A percentile compares a stretch with the other conserved stretches of the same genome.
These are phyloP conservation scores for Tilletia caries DNA, from an alignment of 1,284 basidiomycete species.

Conservation along the genomic window DNA sequence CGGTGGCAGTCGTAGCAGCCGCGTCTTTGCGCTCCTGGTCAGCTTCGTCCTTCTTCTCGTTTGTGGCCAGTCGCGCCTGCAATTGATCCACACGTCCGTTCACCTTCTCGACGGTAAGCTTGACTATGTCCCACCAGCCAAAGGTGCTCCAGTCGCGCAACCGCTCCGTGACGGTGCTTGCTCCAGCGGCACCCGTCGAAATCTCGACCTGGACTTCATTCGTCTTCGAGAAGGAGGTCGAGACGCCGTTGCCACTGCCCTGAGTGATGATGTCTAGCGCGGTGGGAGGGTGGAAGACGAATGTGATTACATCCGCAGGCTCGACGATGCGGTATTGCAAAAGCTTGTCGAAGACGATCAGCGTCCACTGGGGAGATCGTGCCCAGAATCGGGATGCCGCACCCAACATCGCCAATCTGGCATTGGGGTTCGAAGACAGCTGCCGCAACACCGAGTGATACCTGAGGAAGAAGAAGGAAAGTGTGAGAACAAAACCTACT, in stretches of 20 bases:
- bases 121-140: slow-evolving; percentile 42
- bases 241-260: slow-evolving; percentile 19
- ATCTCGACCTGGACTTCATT: not conserved
- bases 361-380: slow-evolving; percentile 60
- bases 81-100: slow-evolving; percentile 51
- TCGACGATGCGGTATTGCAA: slow-evolving; percentile 98
- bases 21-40: slow-evolving; percentile 32
- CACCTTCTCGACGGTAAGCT: slow-evolving; percentile 50
- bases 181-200: not conserved
- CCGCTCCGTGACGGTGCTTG: not conserved
- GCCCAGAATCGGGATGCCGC: slow-evolving; percentile 69
- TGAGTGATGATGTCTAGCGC: slow-evolving; percentile 4
- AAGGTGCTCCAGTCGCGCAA: slow-evolving; percentile 44
- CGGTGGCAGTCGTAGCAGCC: slow-evolving; percentile 25
- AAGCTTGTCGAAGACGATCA: slow-evolving; percentile 87
- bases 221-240: slow-evolving; percentile 20
- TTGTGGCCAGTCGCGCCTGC: slow-evolving; percentile 33
- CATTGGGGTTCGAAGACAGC: slow-evolving; percentile 62
- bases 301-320: slow-evolving; percentile 81
- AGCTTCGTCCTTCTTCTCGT: slow-evolving; percentile 30
- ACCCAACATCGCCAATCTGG: slow-evolving; percentile 61
- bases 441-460: slow-evolving; percentile 84
- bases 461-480: slow-evolving; percentile 42
- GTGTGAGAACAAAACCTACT: too few species aligned
- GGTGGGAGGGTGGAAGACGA: slow-evolving; percentile 65